phyloP scores from a whole-genome alignment of 129 eudicot species.

The Silybum marianum region DNA sequence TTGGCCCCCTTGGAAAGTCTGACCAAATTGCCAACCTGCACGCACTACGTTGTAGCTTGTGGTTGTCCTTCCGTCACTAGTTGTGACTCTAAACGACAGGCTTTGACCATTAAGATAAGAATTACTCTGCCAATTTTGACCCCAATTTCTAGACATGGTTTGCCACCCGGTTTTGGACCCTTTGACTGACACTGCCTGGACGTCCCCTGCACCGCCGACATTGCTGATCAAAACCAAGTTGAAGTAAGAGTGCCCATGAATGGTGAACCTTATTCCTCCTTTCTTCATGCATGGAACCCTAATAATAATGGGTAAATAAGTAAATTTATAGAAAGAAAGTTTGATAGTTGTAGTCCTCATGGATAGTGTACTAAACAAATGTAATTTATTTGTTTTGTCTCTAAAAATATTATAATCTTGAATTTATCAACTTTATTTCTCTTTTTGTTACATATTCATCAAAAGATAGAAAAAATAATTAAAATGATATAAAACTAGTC shows the following conservation, averaged over 20 bases:
- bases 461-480: too few relatives aligned
- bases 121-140: slow-evolving; percentile 57
- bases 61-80: slow-evolving; percentile 46
- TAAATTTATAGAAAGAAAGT: not conserved
- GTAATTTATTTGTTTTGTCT: too few relatives aligned
- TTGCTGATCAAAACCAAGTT: slow-evolving; percentile 53
- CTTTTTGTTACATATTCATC: too few relatives aligned
- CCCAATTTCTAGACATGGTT: slow-evolving; percentile 57
- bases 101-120: slow-evolving; percentile 46
- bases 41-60: slow-evolving; percentile 43
- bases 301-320: not conserved
- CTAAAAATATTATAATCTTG: too few relatives aligned
- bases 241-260: slow-evolving; percentile 55
- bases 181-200: slow-evolving; percentile 47
- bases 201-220: slow-evolving; percentile 58
- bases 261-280: slow-evolving; percentile 59
- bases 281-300: slow-evolving; percentile 56
- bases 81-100: slow-evolving; percentile 53
- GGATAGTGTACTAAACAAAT: too few relatives aligned
- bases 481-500: too few relatives aligned
- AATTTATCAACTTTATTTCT: too few relatives aligned
- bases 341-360: not conserved
- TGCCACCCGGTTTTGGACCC: slow-evolving; percentile 55
- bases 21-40: slow-evolving; percentile 55
- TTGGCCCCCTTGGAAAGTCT: slow-evolving; percentile 42